Evolutionary conservation across 768 basidiomycete species (phyloP), one percentile per base, ranked within the genome.

Genomic region (Auriculariales sp.): DNA sequence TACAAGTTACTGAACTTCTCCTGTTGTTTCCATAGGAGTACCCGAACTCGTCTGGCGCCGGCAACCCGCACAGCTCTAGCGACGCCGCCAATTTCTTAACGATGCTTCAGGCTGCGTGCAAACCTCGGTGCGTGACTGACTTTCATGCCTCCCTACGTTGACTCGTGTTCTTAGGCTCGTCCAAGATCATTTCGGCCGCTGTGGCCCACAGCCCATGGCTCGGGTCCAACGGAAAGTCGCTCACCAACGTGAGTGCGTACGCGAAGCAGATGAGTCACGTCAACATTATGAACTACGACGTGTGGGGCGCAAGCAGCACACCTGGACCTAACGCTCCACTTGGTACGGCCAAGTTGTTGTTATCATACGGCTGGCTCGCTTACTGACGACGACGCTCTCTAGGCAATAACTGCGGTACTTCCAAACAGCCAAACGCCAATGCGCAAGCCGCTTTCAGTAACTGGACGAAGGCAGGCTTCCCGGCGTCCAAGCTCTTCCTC

Each of bases 231-330:
- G 81, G 83, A 5, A 64, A 59, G 1, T 80, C 84, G 2, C 62
- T 85, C 35, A 72, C 64, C 2, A 72, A 85, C 59, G 81, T 86
- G 34, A 72, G 74, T 10, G 77, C 66, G 0, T 86, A 78, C 59
- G 83, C 82, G 0, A 59, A 67, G 0, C 68, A 77, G 34, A 66
- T 86, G 65, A 77, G 76, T 52, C 82, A 78, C 64, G 69, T 80
- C 51, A 75, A 81, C 57, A 77, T 84, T 62, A 85, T 85, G 83
- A 85, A 84, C 64, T 85, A 88, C 62, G 84, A 85, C 59, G 75
- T 83, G 31, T 83, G 75, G 73, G 79, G 80, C 48, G 71, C 79
- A 3, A 76, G 75, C 17, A 62, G 69, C 3, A 75, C 64, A 25
- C 84, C 83, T 10, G 84, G 83, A 4, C 77, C 83, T 4, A 85